Percentiles rank a stretch among this genome's conserved stretches.
These are phyloP conservation scores for Sclerotinia subarctica DNA, from an alignment of 2,329 filamentous ascomycete species.

Conservation along the genomic window DNA sequence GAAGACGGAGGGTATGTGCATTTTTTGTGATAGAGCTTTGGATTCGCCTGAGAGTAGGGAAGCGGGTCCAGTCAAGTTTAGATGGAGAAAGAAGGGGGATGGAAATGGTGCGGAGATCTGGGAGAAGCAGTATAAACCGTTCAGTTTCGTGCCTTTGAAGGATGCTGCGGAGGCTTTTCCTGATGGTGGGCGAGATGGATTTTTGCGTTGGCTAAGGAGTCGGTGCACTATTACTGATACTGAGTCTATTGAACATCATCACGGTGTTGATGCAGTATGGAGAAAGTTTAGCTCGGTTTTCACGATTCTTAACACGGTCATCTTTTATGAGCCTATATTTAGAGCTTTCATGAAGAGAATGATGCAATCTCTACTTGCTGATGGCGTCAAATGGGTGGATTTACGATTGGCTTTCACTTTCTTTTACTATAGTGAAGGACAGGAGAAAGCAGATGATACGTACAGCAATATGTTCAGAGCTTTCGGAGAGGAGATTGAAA, in stretches of 20 bases:
- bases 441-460: conserved; percentile 63
- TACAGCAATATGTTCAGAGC: conserved; percentile 68
- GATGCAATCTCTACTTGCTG: conserved; percentile 67
- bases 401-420: conserved; percentile 72
- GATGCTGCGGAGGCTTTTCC: conserved; percentile 72
- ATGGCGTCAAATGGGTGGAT: conserved; percentile 84
- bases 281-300: conserved; percentile 76
- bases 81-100: conserved; percentile 49
- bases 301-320: conserved; percentile 65
- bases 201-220: conserved; percentile 72
- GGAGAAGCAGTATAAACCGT: conserved; percentile 58
- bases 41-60: conserved; percentile 51
- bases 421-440: conserved; percentile 63
- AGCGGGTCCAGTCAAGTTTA: conserved; percentile 58
- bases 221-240: conserved; percentile 68
- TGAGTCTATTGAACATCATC: conserved; percentile 75
- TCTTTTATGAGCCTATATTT: conserved; percentile 90
- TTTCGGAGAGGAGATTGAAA: conserved; percentile 72
- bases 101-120: conserved; percentile 53
- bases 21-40: conserved; percentile 58
- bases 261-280: conserved; percentile 83
- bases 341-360: conserved; percentile 70
- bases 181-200: conserved; percentile 65
- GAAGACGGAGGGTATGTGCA: conserved; percentile 68
- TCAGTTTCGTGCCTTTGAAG: conserved; percentile 41